Base-by-base conservation (phyloP, 2,329 filamentous ascomycete genomes). In the Trichoderma atrobrunneum region DNA sequence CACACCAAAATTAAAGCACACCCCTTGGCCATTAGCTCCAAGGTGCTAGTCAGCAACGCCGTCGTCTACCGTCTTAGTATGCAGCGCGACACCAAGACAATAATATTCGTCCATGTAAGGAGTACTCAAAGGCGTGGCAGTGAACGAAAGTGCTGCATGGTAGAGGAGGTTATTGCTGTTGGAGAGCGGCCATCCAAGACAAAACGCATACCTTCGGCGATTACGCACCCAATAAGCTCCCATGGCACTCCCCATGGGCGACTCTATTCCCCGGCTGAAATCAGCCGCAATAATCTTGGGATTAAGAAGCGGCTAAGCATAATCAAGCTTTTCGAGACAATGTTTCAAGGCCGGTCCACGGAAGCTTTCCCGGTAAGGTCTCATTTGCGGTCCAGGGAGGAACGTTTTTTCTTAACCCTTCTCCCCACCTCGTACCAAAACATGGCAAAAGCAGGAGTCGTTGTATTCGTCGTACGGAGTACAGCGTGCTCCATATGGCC, bases 251-350 rank as follows among this genome's bases (percentile, higher is more conserved):
- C 34, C 24, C 11, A 48, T 21, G 26, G 56, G 64, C 34, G 34
- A 32, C 32, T 39, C 32, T 48, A 14, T 34, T 61, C n/a, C 32
- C 28, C 26, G 56, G 24, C n/a, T 51, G 34, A 26, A 60, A 48
- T 48, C 28, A 69, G 57, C 66, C 39, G 57, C 57, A 54, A 30
- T 30, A 36, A 32, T 70, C 30, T 14, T 21, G 56, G n/a, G 21
- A 62, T 51, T 26, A 14, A 70, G 10, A 36, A 62, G 21, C 57
- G 28, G 66, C 66, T 34, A 32, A 34, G 24, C 21, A 32, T 24
- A 60, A 21, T n/a, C 57, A 65, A 51, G 62, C 62, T 54, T 54
- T 54, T 54, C 34, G 57, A 70, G 39, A 70, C 66, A 62, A 16
- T 67, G 64, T 26, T 51, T 51, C 30, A 34, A 21, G 3, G 26